Evolutionary conservation across 768 basidiomycete species (phyloP).

Genomic region (Trametes gibbosa): DNA sequence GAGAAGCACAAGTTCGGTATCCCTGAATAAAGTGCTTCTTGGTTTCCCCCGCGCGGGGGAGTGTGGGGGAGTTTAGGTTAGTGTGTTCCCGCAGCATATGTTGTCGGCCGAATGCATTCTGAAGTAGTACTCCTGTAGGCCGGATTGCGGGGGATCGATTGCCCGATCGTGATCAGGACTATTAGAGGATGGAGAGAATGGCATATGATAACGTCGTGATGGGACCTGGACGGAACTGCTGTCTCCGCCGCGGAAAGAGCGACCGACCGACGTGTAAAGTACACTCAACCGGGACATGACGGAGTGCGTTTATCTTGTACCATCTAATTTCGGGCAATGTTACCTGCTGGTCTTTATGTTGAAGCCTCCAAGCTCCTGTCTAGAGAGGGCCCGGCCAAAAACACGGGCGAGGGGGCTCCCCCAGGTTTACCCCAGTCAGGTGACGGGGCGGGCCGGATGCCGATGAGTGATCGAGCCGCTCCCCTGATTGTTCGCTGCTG

Average conservation of each 20-base stretch:
- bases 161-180: conserved; percentile 7
- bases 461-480: neutral
- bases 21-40: neutral
- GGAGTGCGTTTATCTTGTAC: conserved; percentile 3
- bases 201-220: conserved; percentile 13
- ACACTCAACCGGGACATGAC: conserved; percentile 7
- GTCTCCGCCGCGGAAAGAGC: conserved; percentile 3
- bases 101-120: neutral
- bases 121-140: neutral
- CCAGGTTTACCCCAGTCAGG: conserved; percentile 14
- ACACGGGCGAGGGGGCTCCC: neutral
- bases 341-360: neutral
- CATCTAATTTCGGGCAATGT: neutral
- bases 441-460: conserved; percentile 12
- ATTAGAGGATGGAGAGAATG: conserved; percentile 3
- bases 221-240: conserved; percentile 6
- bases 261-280: conserved; percentile 7
- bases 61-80: neutral
- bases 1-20: conserved; percentile 45
- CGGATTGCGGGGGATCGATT: neutral
- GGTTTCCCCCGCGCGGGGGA: neutral
- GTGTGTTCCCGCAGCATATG: neutral
- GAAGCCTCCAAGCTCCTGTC: too few relatives aligned
- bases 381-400: too few relatives aligned
- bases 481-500: conserved; percentile 9